Conservation (phyloP, 345 rosid species). For the Lagerstroemia speciosa region DNA sequence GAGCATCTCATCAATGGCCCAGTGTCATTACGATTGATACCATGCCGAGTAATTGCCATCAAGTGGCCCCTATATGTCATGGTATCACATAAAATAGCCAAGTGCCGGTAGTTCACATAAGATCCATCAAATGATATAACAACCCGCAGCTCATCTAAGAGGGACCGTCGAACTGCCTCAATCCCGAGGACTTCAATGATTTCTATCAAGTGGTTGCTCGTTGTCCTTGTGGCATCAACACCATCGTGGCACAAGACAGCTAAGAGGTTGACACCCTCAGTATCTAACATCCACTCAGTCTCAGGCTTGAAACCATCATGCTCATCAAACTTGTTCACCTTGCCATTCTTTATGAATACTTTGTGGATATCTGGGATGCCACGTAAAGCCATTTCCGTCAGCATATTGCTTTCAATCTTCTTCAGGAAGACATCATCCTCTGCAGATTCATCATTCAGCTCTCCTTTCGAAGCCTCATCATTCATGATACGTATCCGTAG, state of each 20-base stretch:
- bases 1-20: constrained; percentile 99
- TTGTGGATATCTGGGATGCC: constrained; percentile 95
- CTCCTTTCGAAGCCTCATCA: constrained; percentile 89
- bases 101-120: constrained; percentile 91
- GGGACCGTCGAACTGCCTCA: constrained; percentile 91
- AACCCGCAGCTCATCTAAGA: constrained; percentile 88
- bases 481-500: constrained; percentile 95
- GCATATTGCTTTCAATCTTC: constrained; percentile 94
- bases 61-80: constrained; percentile 98
- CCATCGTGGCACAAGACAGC: constrained; percentile 95
- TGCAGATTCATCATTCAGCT: constrained; percentile 74
- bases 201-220: constrained; percentile 94
- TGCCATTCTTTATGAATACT: constrained; percentile 79
- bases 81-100: constrained; percentile 93
- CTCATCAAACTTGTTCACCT: constrained; percentile 73
- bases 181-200: constrained; percentile 94
- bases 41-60: constrained; percentile 98
- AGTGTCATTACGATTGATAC: constrained; percentile 91
- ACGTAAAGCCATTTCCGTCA: constrained; percentile 95
- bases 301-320: constrained; percentile 66
- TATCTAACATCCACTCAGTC: constrained; percentile 98
- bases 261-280: constrained; percentile 95
- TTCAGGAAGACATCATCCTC: constrained; percentile 97
- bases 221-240: constrained; percentile 86
- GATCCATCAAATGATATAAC: constrained; percentile 98